phyloP scores from a whole-genome alignment of 257 asterid species.

The Cruciata laevipes region DNA sequence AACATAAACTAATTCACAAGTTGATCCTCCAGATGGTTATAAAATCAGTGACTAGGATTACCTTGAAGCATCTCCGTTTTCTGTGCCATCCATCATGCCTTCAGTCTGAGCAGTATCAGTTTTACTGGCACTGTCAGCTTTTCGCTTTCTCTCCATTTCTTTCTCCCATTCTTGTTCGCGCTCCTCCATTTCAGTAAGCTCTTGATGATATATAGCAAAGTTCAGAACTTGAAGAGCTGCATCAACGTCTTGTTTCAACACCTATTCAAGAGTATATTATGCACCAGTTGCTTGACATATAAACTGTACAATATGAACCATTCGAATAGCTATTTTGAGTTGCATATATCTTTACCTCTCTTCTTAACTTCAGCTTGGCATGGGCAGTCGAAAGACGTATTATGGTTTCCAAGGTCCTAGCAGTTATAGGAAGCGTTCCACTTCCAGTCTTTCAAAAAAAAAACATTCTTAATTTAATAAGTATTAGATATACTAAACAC shows the following conservation, averaged over 20 bases:
- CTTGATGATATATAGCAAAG: conserved; percentile 97
- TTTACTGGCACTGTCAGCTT: conserved; percentile 41
- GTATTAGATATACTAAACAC: conserved; percentile 9
- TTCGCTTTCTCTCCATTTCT: conserved; percentile 47
- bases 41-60: conserved; percentile 14
- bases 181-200: conserved; percentile 96
- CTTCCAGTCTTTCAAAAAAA: conserved; percentile 48
- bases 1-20: not conserved
- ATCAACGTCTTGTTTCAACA: conserved; percentile 74
- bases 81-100: conserved; percentile 19
- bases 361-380: conserved; percentile 81
- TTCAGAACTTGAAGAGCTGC: conserved; percentile 89
- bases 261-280: conserved; percentile 34
- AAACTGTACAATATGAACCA: conserved; percentile 6
- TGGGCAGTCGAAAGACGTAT: conserved; percentile 96
- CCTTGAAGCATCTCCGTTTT: conserved; percentile 41
- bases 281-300: conserved; percentile 3
- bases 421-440: conserved; percentile 96
- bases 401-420: conserved; percentile 92
- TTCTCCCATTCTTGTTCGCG: conserved; percentile 58
- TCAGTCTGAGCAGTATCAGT: conserved; percentile 26
- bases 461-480: conserved; percentile 10
- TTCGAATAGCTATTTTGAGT: not conserved
- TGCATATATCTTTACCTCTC: conserved; percentile 48
- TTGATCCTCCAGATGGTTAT: not conserved